Conservation (phyloP, 148 eudicot species). For the Vaccinium darrowii region DNA sequence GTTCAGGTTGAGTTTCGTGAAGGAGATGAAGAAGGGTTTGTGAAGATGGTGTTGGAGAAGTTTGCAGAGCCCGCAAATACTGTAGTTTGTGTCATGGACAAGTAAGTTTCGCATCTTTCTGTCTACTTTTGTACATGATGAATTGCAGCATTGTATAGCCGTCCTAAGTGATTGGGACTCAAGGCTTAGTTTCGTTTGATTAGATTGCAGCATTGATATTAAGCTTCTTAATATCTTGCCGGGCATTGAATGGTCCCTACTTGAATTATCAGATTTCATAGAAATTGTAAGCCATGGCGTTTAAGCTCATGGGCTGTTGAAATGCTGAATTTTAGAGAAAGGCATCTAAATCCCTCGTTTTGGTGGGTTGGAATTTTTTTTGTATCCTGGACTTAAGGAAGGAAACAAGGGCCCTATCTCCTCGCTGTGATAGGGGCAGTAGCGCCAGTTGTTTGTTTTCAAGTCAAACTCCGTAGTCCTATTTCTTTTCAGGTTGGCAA, state of each 20-base stretch:
- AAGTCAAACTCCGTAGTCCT: not conserved
- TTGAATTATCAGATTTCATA: not conserved
- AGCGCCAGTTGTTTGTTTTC: not conserved
- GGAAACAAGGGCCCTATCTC: not conserved
- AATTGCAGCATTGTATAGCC: not conserved
- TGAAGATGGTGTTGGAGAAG: conserved; percentile 45
- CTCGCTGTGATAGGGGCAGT: not conserved
- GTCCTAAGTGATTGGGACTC: not conserved
- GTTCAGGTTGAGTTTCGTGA: conserved; percentile 56
- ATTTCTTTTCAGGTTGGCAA: not conserved
- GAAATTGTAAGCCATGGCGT: not conserved
- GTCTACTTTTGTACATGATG: not conserved
- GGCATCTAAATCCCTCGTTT: not conserved
- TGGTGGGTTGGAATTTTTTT: not conserved
- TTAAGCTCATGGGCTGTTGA: not conserved
- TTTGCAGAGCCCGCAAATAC: conserved; percentile 59
- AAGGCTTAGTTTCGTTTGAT: not conserved
- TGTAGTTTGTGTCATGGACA: conserved; percentile 71
- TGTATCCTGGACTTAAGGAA: not conserved
- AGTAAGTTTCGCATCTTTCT: conserved; percentile 46
- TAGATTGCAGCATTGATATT: not conserved
- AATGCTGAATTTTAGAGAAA: not conserved
- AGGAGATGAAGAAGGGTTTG: conserved; percentile 73
- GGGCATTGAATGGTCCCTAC: not conserved
- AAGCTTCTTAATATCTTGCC: not conserved